Base-by-base conservation (phyloP, 208 protist genomes). In the Naegleria lovaniensis region DNA sequence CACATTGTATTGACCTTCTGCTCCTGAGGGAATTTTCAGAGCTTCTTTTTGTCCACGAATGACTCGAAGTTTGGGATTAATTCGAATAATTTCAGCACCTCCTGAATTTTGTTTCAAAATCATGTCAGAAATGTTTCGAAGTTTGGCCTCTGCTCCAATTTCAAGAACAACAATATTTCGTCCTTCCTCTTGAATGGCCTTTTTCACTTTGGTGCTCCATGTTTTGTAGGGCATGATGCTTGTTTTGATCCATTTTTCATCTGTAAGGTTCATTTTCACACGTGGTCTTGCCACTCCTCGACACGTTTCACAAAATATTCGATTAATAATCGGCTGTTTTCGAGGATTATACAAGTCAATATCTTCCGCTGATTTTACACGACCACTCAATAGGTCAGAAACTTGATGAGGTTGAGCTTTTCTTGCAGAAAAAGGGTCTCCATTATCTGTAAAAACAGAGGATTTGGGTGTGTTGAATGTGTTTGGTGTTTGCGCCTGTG, bases 271-370 rank as follows among this genome's bases (percentile, higher is more conserved):
- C 85, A 88, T 88, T 58, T 88, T 88, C 13, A 58, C 43, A 58
- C 85, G 7, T 13, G 85, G 85, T 58, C 85, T 51, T 38, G 85
- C 85, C 16, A 88, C 9, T 58, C 85, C 85, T 58, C 85, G 51
- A 58, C 85, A 88, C 7, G 5, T 29, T 4, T 58, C 29, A 58
- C 85, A 88, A 36, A 88, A 88, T n/a, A 58, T 51, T 58, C 85
- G 5, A n/a, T 88, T 88, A 29, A 88, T 88, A 1, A 88, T 13
- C 0, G 85, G 67, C 36, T 79, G 16, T 79, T 79, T 79, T n/a
- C n/a, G 19, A 36, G 67, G 67, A 79, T 79, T 79, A 9, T 36
- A 79, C 6, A 79, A 25, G 29, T 79, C 67, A 2, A 79, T 36
- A 36, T 79, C 67, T 33, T 29, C 29, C 6, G 19, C 67, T 15